Evolutionary conservation across 2,329 filamentous ascomycete species (phyloP), one percentile per base, ranked within the genome.

Genomic region (Apiospora malaysiana): DNA sequence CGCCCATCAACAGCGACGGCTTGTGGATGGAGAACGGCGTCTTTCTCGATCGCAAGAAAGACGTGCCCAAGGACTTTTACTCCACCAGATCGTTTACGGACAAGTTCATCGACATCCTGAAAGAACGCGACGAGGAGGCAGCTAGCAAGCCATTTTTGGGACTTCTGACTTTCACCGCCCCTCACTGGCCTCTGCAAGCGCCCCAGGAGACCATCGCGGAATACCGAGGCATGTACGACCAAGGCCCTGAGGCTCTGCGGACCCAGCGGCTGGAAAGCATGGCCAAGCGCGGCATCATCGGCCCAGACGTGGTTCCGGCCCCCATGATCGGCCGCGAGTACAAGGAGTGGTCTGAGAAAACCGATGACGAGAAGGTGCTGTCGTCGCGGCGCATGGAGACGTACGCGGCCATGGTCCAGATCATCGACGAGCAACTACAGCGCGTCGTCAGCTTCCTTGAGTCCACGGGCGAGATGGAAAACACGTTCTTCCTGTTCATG

Each of bases 401-500:
- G 9, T 51, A 14, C 47, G 23, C 23, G 47, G 47, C 47, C n/a
- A 51, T 25, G 47, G 47, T 51, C 2, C 8, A 51, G 9, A 4
- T 51, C 9, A 51, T 51, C 10, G 47, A 51, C 10, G 10, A 25
- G 10, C n/a, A 51, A 9, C 8, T 25, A 9, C 42, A 45, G 27
- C 51, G 51, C 2, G 51, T 59, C 0, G 16, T 59, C 0, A 27
- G 4, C 7, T 18, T 10, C 16, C 51, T 59, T 16, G 51, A 37
- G 25, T 10, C 16, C 2, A 85, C 82, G 7, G 84, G 81, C 59
- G 85, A 88, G 74, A 79, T 86, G 4, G 85, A 88, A 72, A 86
- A 87, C 72, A 88, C 85, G 6, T 84, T 87, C 71, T 80, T 88
- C 56, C 83, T 85, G 73, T 88, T 88, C 81, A 85, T 88, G 83